These are phyloP conservation scores for Carpinus fangiana DNA, from an alignment of 306 rosid genomes.

Conservation along the genomic window DNA sequence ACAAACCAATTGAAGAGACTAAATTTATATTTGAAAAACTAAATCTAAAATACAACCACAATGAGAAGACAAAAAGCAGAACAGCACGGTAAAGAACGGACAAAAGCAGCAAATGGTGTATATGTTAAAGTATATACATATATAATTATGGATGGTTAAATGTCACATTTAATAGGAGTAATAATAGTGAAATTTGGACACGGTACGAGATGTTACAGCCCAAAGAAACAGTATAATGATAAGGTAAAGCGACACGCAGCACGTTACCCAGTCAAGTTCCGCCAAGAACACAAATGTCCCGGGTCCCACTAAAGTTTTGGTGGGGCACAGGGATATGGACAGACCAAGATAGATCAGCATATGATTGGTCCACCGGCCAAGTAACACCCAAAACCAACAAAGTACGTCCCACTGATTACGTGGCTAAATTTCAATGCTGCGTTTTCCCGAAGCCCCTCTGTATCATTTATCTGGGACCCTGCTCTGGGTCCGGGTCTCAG, in stretches of 20 bases:
- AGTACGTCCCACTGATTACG: background rate
- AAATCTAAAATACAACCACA: too few species aligned
- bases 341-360: background rate
- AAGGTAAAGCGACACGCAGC: background rate
- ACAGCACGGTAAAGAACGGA: too few species aligned
- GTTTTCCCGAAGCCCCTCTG: background rate
- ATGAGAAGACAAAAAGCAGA: too few species aligned
- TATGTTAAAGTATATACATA: too few species aligned
- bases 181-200: too few species aligned
- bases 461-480: background rate
- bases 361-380: background rate
- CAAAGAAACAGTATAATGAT: background rate
- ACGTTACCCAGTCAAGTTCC: background rate
- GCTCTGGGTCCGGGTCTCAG: too few species aligned
- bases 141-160: too few species aligned
- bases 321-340: background rate
- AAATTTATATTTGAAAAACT: too few species aligned
- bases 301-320: too few species aligned
- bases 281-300: background rate
- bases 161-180: too few species aligned
- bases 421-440: background rate
- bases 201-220: background rate
- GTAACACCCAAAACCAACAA: background rate
- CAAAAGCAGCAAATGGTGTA: too few species aligned
- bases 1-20: too few species aligned